Evolutionary conservation across 2,329 filamentous ascomycete species (phyloP).

Genomic region (Emericellopsis cladophorae): DNA sequence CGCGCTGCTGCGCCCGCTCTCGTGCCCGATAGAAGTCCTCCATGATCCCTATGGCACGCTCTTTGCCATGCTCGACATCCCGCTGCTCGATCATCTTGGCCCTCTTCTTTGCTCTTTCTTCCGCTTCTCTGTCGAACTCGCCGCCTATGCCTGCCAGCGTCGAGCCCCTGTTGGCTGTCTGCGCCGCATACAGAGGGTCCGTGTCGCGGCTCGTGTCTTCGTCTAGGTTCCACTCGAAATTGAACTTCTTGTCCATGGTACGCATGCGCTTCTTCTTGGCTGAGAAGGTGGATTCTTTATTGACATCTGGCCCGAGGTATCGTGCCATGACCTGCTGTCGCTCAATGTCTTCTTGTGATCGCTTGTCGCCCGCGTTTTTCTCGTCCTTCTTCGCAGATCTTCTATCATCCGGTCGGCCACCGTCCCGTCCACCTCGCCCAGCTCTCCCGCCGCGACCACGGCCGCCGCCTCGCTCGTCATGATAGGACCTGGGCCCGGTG

Average conservation of each 20-base stretch:
- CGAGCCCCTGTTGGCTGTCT: constrained; percentile 15
- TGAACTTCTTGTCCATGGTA: constrained; percentile 94
- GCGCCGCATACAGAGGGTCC: constrained; percentile 58
- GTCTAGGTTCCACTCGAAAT: constrained; percentile 93
- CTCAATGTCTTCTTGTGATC: constrained; percentile 51
- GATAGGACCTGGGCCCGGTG: constrained; percentile 60
- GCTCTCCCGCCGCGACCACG: constrained; percentile 20
- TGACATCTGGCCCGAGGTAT: constrained; percentile 86
- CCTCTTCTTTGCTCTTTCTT: constrained; percentile 41
- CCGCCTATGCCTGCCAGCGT: constrained; percentile 36
- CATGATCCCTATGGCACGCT: constrained; percentile 67
- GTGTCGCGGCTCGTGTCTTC: constrained; percentile 66
- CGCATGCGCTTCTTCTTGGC: constrained; percentile 91
- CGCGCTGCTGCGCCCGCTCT: constrained; percentile 56
- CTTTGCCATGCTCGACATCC: constrained; percentile 63
- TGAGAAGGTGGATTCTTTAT: constrained; percentile 72
- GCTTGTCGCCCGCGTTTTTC: constrained; percentile 21
- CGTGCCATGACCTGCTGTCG: constrained; percentile 62
- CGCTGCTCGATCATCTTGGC: constrained; percentile 60
- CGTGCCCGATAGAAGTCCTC: constrained; percentile 63
- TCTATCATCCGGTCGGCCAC: constrained; percentile 15
- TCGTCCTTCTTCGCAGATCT: constrained; percentile 21
- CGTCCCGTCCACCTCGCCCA: neutral
- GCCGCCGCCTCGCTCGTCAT: constrained; percentile 13
- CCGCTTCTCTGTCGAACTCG: constrained; percentile 39